Percentiles rank a stretch among this genome's conserved stretches.
These are phyloP conservation scores for Puccinia triticina DNA, from an alignment of 1,284 basidiomycete genomes.

Conservation along the genomic window DNA sequence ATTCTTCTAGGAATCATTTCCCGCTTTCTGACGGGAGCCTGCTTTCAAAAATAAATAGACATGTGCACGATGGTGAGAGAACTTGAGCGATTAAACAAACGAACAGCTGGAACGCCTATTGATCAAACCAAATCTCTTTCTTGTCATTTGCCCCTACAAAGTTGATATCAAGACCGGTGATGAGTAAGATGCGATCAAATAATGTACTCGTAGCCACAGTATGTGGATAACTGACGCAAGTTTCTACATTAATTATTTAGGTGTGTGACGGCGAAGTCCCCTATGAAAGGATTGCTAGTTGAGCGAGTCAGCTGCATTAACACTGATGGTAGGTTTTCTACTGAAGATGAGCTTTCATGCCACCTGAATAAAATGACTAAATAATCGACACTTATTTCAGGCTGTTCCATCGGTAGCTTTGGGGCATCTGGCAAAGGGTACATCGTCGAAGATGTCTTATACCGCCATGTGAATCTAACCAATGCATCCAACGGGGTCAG, in stretches of 20 bases:
- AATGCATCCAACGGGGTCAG: conserved; percentile 44
- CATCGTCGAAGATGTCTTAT: conserved; percentile 20
- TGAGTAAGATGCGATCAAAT: conserved; percentile 12
- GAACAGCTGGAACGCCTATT: background rate
- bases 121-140: background rate
- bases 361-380: background rate
- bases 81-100: background rate
- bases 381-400: background rate
- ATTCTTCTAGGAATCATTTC: background rate
- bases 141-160: background rate
- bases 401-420: conserved; percentile 42
- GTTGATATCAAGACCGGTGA: conserved; percentile 38
- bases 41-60: background rate
- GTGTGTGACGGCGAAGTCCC: conserved; percentile 43
- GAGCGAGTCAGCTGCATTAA: conserved; percentile 18
- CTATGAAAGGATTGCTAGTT: conserved; percentile 29
- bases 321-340: conserved; percentile 16
- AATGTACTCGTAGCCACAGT: background rate
- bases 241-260: background rate
- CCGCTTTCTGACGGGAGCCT: background rate
- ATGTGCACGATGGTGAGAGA: conserved; percentile 35
- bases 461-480: conserved; percentile 28
- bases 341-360: background rate
- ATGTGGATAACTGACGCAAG: background rate
- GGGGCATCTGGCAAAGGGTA: conserved; percentile 11